Evolutionary conservation across 1,284 basidiomycete species (phyloP).

Genomic region (Tetrapyrgos nigripes): DNA sequence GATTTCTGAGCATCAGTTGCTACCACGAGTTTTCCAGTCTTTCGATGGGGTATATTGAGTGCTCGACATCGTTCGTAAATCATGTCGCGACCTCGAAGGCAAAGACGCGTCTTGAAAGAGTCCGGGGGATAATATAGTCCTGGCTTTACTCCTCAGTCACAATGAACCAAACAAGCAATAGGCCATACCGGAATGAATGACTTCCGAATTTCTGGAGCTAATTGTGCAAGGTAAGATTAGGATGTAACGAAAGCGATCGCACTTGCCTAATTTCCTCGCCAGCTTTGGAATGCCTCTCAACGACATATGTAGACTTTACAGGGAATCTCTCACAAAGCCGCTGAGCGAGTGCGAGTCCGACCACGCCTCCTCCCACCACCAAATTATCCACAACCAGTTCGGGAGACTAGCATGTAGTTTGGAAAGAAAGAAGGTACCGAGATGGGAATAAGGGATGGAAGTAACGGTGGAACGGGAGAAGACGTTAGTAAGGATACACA

Average conservation of each 20-base stretch:
- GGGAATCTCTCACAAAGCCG: slow-evolving; percentile 74
- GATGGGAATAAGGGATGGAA: no score
- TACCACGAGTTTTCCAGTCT: slow-evolving; percentile 90
- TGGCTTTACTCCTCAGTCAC: slow-evolving; percentile 29
- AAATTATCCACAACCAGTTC: slow-evolving; percentile 86
- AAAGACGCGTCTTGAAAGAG: slow-evolving; percentile 89
- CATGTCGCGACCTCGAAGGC: slow-evolving; percentile 86
- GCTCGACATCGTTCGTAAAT: slow-evolving; percentile 81
- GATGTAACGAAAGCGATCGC: neutral
- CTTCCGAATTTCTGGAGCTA: slow-evolving; percentile 95
- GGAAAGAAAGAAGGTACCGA: no score
- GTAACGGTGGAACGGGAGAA: no score
- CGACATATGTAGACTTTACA: slow-evolving; percentile 79
- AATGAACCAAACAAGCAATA: neutral
- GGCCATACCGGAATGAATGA: slow-evolving; percentile 84
- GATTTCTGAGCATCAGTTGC: slow-evolving; percentile 68
- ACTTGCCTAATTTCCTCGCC: slow-evolving; percentile 86
- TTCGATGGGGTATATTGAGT: slow-evolving; percentile 73
- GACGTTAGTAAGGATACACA: slow-evolving; percentile 7
- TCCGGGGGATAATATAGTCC: slow-evolving; percentile 85
- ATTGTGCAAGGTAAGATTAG: neutral
- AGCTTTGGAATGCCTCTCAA: slow-evolving; percentile 78
- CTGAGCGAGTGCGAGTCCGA: slow-evolving; percentile 89
- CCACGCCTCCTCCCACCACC: slow-evolving; percentile 90
- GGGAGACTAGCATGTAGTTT: slow-evolving; percentile 58